A percentile compares a stretch with the other conserved stretches of the same genome.
Evolutionary conservation across 2,329 filamentous ascomycete species (phyloP).

Genomic region (Amylocarpus encephaloides): DNA sequence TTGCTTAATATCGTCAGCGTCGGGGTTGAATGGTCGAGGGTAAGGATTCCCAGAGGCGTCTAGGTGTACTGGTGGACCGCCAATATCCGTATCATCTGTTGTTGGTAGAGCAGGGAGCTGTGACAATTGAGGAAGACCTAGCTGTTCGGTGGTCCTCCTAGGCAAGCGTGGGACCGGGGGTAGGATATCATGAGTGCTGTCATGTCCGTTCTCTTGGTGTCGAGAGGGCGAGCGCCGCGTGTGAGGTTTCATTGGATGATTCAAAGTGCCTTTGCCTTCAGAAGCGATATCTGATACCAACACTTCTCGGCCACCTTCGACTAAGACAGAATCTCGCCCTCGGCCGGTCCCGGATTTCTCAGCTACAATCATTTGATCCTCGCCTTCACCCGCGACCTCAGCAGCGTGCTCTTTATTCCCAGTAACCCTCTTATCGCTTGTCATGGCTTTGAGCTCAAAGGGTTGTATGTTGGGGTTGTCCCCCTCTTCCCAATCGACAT

Average conservation of each 20-base stretch:
- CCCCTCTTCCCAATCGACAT: constrained; percentile 44
- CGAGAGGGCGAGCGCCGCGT: constrained; percentile 21
- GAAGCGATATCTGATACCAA: constrained; percentile 57
- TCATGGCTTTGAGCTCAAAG: constrained; percentile 34
- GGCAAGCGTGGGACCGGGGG: constrained; percentile 53
- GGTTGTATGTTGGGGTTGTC: constrained; percentile 36
- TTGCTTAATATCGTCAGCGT: constrained; percentile 62
- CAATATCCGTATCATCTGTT: constrained; percentile 75
- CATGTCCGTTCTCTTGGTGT: constrained; percentile 18
- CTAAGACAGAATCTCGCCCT: constrained; percentile 65
- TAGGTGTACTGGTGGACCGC: constrained; percentile 58
- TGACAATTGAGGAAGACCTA: constrained; percentile 61
- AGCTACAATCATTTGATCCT: constrained; percentile 67
- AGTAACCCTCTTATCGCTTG: constrained; percentile 50
- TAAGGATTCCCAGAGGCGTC: constrained; percentile 46
- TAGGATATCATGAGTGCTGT: constrained; percentile 41
- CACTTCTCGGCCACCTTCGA: constrained; percentile 63
- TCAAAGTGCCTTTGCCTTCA: constrained; percentile 56
- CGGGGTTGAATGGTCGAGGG: constrained; percentile 41
- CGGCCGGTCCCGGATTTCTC: constrained; percentile 53
- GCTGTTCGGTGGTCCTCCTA: constrained; percentile 57
- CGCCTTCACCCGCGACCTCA: constrained; percentile 73
- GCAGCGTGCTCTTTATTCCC: constrained; percentile 57
- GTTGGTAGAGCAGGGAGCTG: constrained; percentile 65
- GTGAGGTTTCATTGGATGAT: constrained; percentile 42